phyloP scores from a whole-genome alignment of 83 land plant species.

The Diphasiastrum complanatum region DNA sequence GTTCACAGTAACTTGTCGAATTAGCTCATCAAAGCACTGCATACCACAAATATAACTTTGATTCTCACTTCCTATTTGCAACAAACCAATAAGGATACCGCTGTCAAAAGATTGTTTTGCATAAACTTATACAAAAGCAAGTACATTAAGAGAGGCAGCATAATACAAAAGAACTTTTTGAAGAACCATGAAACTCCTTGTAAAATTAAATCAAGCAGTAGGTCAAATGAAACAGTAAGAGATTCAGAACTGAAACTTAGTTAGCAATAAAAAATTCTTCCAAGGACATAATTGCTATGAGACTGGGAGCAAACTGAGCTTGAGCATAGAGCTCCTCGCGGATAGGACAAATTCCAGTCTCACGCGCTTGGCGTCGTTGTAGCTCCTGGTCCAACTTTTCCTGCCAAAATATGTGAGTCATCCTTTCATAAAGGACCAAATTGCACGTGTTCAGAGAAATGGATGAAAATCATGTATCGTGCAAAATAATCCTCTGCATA shows the following conservation, averaged over 20 bases:
- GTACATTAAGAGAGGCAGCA: too few species aligned
- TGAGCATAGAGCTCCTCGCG: slow-evolving; percentile 44
- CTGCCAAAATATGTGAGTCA: slow-evolving; percentile 10
- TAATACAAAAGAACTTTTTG: too few species aligned
- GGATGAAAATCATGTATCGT: not conserved
- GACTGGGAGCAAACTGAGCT: slow-evolving; percentile 2
- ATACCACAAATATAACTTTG: not conserved
- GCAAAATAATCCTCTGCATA: not conserved
- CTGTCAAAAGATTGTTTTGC: too few species aligned
- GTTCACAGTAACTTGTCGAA: slow-evolving; percentile 37
- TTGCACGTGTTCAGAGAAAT: not conserved
- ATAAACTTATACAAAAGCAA: too few species aligned
- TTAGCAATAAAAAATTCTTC: not conserved
- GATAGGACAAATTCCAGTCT: slow-evolving; percentile 41
- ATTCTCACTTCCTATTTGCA: not conserved
- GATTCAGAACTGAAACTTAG: not conserved
- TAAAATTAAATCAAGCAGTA: too few species aligned
- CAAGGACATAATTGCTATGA: not conserved
- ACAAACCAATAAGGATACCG: too few species aligned
- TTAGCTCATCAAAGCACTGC: slow-evolving; percentile 41
- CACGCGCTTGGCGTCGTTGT: slow-evolving; percentile 41
- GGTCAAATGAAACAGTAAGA: too few species aligned
- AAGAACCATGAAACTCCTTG: too few species aligned
- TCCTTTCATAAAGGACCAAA: not conserved
- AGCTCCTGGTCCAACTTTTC: slow-evolving; percentile 43